Percentiles rank a stretch among this genome's conserved stretches.
Evolutionary conservation across 2,329 filamentous ascomycete species (phyloP).

Genomic region (Purpureocillium lavendulum): DNA sequence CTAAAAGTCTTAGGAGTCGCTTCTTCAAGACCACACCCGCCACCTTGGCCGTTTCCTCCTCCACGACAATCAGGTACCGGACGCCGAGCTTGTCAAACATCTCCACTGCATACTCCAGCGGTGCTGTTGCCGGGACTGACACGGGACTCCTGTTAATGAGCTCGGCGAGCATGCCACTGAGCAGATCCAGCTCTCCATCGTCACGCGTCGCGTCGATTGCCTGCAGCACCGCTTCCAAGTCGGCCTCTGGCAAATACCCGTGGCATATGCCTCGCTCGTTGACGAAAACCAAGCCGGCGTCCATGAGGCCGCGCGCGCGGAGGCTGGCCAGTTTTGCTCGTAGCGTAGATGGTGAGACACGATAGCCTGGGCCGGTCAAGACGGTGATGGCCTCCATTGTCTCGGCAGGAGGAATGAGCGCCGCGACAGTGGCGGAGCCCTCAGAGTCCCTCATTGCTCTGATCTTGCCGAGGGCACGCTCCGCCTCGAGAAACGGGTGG

Average conservation of each 20-base stretch:
- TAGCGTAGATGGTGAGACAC: conserved; percentile 28
- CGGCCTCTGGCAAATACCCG: conserved; percentile 46
- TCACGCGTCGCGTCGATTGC: conserved; percentile 18
- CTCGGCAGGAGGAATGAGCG: conserved; percentile 40
- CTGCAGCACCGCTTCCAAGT: conserved; percentile 41
- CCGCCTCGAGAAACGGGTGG: conserved; percentile 48
- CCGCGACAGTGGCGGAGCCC: conserved; percentile 27
- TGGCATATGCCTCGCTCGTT: conserved; percentile 37
- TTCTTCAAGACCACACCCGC: conserved; percentile 52
- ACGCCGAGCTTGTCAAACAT: conserved; percentile 51
- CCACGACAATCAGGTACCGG: conserved; percentile 42
- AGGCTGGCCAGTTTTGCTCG: conserved; percentile 36
- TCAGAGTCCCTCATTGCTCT: conserved; percentile 24
- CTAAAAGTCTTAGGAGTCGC: conserved; percentile 23
- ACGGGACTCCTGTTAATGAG: conserved; percentile 48
- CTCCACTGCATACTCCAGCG: conserved; percentile 50
- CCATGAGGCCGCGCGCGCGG: conserved; percentile 41
- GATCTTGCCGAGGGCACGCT: conserved; percentile 30
- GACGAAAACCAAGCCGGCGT: conserved; percentile 48
- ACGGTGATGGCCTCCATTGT: conserved; percentile 51
- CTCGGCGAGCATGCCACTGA: conserved; percentile 24
- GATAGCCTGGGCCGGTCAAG: conserved; percentile 30
- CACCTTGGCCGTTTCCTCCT: conserved; percentile 39
- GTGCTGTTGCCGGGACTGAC: conserved; percentile 38
- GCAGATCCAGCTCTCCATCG: conserved; percentile 19